A percentile compares a stretch with the other conserved stretches of the same genome.
Conservation (phyloP, 2,329 filamentous ascomycete genomes). For the Trichoderma polysporum region DNA sequence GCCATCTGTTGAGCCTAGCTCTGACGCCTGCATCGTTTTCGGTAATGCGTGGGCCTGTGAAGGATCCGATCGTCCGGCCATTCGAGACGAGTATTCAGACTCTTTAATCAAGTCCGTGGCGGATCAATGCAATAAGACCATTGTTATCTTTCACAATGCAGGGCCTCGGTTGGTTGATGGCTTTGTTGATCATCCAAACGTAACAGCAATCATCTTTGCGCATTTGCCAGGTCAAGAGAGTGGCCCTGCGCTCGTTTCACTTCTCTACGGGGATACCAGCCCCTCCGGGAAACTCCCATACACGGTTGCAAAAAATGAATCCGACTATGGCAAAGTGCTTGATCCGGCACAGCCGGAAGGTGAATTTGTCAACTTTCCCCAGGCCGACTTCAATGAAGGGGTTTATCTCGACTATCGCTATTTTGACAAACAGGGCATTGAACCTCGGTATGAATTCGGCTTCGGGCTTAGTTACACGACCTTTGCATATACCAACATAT, state of each 20-base stretch:
- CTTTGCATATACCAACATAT: conserved; percentile 48
- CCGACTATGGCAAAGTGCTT: conserved; percentile 53
- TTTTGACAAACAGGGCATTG: conserved; percentile 50
- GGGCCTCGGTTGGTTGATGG: conserved; percentile 59
- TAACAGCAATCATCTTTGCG: conserved; percentile 63
- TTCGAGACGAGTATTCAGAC: conserved; percentile 67
- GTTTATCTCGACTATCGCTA: conserved; percentile 55
- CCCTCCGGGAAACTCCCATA: conserved; percentile 61
- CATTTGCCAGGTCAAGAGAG: conserved; percentile 65
- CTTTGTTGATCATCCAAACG: conserved; percentile 62
- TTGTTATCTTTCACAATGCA: conserved; percentile 65
- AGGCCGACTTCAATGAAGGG: conserved; percentile 53
- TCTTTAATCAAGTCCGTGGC: conserved; percentile 58
- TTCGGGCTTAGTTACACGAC: conserved; percentile 58
- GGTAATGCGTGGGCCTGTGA: conserved; percentile 71
- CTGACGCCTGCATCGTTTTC: conserved; percentile 67
- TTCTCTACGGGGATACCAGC: conserved; percentile 58
- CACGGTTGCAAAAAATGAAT: conserved; percentile 56
- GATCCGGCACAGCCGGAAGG: conserved; percentile 46
- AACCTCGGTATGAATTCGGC: conserved; percentile 55
- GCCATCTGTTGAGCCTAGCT: conserved; percentile 49
- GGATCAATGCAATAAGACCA: conserved; percentile 57
- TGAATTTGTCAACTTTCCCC: conserved; percentile 51
- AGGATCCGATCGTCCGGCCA: conserved; percentile 60
- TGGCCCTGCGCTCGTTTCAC: conserved; percentile 53